Evolutionary conservation across 75 land plant species (phyloP).

Genomic region (Picea glauca): DNA sequence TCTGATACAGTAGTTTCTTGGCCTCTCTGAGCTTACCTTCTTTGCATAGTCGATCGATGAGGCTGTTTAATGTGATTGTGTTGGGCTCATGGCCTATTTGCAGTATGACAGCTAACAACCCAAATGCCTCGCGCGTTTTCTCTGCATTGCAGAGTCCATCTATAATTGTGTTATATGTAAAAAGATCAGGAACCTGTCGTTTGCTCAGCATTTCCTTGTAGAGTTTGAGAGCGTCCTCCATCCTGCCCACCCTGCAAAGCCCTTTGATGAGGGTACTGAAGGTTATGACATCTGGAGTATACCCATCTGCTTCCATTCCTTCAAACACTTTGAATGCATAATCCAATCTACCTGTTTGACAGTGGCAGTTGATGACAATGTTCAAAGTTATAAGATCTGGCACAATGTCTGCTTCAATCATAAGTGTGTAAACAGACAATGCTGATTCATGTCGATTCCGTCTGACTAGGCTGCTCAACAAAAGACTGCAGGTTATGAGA

Average conservation of each 20-base stretch:
- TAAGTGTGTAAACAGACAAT: too few relatives aligned
- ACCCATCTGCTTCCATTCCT: constrained; percentile 13
- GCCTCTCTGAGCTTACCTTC: constrained; percentile 14
- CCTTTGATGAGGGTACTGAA: constrained; percentile 29
- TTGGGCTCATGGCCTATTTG: constrained; percentile 12
- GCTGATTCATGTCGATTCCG: too few relatives aligned
- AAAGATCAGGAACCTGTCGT: constrained; percentile 7
- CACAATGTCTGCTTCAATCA: too few relatives aligned
- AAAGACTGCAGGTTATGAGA: too few relatives aligned
- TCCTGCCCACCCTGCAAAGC: constrained; percentile 15
- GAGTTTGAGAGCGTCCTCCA: constrained; percentile 20
- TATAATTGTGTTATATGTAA: constrained; percentile 13
- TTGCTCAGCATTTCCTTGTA: constrained; percentile 20
- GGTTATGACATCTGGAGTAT: constrained; percentile 17
- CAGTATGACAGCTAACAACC: constrained; percentile 3
- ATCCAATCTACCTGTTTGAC: too few relatives aligned
- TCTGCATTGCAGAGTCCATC: constrained; percentile 11
- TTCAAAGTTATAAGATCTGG: too few relatives aligned
- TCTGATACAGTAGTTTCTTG: constrained; percentile 2
- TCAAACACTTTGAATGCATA: constrained; percentile 11
- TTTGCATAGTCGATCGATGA: constrained; percentile 25
- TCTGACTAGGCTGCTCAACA: too few relatives aligned
- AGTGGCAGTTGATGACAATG: too few relatives aligned
- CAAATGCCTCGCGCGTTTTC: constrained; percentile 6
- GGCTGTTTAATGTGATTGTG: constrained; percentile 21